Percentiles rank a stretch among this genome's conserved stretches.
phyloP scores from a whole-genome alignment of 2,329 filamentous ascomycete species.

The Chaetothyriales sp. region DNA sequence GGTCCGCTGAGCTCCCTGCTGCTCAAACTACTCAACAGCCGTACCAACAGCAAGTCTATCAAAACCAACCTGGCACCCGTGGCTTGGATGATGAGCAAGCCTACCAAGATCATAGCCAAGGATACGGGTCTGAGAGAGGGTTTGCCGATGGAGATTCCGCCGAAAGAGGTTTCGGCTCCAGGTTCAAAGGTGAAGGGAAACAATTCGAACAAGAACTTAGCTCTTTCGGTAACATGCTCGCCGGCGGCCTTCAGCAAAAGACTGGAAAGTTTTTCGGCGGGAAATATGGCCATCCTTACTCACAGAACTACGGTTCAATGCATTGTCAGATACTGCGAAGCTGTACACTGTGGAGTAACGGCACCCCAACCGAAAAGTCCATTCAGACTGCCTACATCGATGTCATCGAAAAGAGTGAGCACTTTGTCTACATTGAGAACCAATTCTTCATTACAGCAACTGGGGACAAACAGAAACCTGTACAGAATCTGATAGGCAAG shows the following conservation, averaged over 20 bases:
- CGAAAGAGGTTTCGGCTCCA: slow-evolving; percentile 23
- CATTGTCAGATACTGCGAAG: slow-evolving; percentile 30
- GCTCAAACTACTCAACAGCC: slow-evolving; percentile 8
- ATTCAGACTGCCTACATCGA: slow-evolving; percentile 75
- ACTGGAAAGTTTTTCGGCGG: slow-evolving; percentile 19
- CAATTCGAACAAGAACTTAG: slow-evolving; percentile 25
- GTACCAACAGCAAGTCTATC: slow-evolving; percentile 12
- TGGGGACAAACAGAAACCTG: slow-evolving; percentile 52
- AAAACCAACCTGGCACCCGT: slow-evolving; percentile 31
- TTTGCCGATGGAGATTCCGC: slow-evolving; percentile 7
- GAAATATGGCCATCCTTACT: slow-evolving; percentile 12
- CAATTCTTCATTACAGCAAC: slow-evolving; percentile 85
- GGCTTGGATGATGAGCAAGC: slow-evolving; percentile 8
- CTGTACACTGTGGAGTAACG: slow-evolving; percentile 46
- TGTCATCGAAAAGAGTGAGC: slow-evolving; percentile 52
- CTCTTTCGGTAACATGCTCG: slow-evolving; percentile 26
- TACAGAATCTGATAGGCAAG: slow-evolving; percentile 64
- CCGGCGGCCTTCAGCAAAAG: slow-evolving; percentile 29
- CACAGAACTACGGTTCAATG: slow-evolving; percentile 11
- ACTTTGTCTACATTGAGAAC: slow-evolving; percentile 72
- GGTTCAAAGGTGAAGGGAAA: slow-evolving; percentile 17
- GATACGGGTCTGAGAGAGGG: slow-evolving; percentile 26
- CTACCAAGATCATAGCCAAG: slow-evolving; percentile 1
- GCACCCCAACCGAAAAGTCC: slow-evolving; percentile 54
- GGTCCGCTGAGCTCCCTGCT: slow-evolving; percentile 8